A percentile compares a stretch with the other conserved stretches of the same genome.
phyloP scores from a whole-genome alignment of 2,329 filamentous ascomycete species.

The Apiospora hydei region DNA sequence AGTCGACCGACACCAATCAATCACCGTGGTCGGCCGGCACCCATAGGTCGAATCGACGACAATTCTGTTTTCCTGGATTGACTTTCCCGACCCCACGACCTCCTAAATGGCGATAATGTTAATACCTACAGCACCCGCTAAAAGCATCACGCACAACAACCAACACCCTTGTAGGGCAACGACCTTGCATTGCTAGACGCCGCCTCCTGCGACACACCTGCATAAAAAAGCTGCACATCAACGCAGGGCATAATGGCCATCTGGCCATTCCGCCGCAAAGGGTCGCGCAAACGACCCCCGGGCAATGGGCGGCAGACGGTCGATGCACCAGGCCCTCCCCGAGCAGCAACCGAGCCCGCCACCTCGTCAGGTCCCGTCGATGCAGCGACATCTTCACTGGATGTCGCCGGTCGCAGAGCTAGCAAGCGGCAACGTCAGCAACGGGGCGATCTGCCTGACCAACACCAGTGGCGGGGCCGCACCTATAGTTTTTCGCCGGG shows the following conservation, averaged over 20 bases:
- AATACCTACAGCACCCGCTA: slow-evolving; percentile 32
- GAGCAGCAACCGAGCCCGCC: slow-evolving; percentile 38
- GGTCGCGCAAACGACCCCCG: slow-evolving; percentile 67
- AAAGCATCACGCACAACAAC: slow-evolving; percentile 38
- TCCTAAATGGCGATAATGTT: slow-evolving; percentile 41
- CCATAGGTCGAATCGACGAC: slow-evolving; percentile 16
- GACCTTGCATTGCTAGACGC: slow-evolving; percentile 23
- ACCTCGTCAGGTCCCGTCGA: slow-evolving; percentile 16
- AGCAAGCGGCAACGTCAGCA: slow-evolving; percentile 24
- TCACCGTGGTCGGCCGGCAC: neutral
- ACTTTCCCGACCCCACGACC: neutral
- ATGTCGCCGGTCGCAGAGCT: slow-evolving; percentile 18
- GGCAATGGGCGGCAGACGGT: slow-evolving; percentile 55
- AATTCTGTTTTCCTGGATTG: neutral
- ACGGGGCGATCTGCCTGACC: slow-evolving; percentile 25
- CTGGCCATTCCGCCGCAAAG: slow-evolving; percentile 83
- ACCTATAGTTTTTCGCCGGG: slow-evolving; percentile 65
- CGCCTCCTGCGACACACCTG: slow-evolving; percentile 11
- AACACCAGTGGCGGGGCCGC: slow-evolving; percentile 46
- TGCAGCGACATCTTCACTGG: slow-evolving; percentile 15
- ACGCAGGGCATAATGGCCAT: slow-evolving; percentile 66
- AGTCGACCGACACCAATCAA: neutral
- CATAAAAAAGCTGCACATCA: slow-evolving; percentile 1
- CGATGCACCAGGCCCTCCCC: slow-evolving; percentile 34
- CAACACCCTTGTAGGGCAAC: slow-evolving; percentile 31